These are phyloP conservation scores for Chondrus crispus DNA, from an alignment of 23 red algal species.

Conservation along the genomic window DNA sequence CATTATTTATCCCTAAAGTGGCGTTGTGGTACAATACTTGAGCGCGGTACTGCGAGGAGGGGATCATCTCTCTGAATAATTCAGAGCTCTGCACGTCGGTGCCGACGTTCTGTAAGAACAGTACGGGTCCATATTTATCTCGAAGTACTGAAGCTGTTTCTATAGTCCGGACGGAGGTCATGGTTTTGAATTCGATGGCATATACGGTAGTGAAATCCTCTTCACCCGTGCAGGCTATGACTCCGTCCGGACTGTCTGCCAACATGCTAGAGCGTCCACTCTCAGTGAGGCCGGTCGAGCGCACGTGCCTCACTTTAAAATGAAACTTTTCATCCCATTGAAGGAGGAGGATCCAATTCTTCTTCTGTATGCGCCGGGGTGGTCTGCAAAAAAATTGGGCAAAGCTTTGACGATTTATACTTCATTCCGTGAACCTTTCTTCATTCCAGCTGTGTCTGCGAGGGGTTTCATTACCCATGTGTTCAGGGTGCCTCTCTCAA, in stretches of 20 bases:
- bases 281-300: not conserved
- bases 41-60: not conserved
- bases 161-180: not conserved
- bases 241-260: not conserved
- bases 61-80: not conserved
- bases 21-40: not conserved
- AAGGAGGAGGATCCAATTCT: not conserved
- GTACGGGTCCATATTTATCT: not conserved
- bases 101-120: not conserved
- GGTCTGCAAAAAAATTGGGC: not conserved
- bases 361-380: not conserved
- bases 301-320: not conserved
- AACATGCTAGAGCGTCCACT: not conserved
- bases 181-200: slow-evolving; percentile 8
- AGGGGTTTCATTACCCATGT: not conserved
- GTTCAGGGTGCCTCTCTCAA: not conserved
- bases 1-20: not conserved
- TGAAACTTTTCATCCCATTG: not conserved
- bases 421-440: not conserved
- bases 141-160: not conserved
- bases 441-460: not conserved
- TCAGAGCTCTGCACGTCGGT: not conserved
- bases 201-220: not conserved
- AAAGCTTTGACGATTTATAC: not conserved
- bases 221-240: not conserved